phyloP scores from a whole-genome alignment of 2,329 filamentous ascomycete species.

The Colletotrichum destructivum region DNA sequence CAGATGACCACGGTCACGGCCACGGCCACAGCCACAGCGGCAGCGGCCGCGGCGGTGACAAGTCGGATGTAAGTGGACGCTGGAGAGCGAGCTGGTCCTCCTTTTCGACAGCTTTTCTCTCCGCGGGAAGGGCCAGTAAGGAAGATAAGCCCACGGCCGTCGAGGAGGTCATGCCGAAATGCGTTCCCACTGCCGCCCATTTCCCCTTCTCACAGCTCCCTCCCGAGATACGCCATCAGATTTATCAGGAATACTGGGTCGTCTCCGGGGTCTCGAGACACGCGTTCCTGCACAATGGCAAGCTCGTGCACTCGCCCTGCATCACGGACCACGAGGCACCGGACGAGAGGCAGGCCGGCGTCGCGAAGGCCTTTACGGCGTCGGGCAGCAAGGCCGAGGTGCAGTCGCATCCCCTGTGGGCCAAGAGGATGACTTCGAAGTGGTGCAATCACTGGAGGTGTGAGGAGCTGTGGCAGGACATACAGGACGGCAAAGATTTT shows the following conservation, averaged over 20 bases:
- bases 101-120: background rate
- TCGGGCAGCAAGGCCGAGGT: constrained; percentile 2
- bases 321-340: constrained; percentile 36
- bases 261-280: constrained; percentile 32
- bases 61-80: background rate
- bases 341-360: constrained; percentile 36
- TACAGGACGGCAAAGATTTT: constrained; percentile 7
- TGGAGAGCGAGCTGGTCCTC: background rate
- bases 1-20: background rate
- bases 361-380: constrained; percentile 23
- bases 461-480: constrained; percentile 37
- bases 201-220: constrained; percentile 34
- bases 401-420: constrained; percentile 40
- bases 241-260: constrained; percentile 35
- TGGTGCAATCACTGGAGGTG: constrained; percentile 45
- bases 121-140: background rate
- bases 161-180: background rate
- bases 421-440: constrained; percentile 34
- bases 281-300: constrained; percentile 18
- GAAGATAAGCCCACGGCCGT: background rate
- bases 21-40: too few species aligned
- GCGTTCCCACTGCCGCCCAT: background rate
- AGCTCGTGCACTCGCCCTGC: constrained; percentile 29
- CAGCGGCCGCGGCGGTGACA: background rate
- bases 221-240: constrained; percentile 39